Conservation (phyloP, 805 yeast species). For the Dipodascus albidus region DNA sequence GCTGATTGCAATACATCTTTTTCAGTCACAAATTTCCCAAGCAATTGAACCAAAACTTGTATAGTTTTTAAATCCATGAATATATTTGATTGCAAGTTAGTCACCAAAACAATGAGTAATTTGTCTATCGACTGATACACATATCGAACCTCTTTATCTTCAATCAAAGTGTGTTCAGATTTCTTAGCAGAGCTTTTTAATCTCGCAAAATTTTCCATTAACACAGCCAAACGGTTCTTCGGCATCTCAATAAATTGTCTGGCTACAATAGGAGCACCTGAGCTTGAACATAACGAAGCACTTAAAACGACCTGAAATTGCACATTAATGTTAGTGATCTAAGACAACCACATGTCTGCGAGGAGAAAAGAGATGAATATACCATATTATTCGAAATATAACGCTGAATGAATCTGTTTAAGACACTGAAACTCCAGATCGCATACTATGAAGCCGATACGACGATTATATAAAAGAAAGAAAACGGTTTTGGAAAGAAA, state of each 20-base stretch:
- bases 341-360: neutral
- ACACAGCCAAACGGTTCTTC: slow-evolving; percentile 74
- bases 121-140: slow-evolving; percentile 95
- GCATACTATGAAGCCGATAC: too few species aligned
- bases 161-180: slow-evolving; percentile 84
- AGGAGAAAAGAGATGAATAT: neutral
- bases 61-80: slow-evolving; percentile 90
- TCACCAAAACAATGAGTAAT: slow-evolving; percentile 77
- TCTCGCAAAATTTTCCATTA: slow-evolving; percentile 76
- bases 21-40: slow-evolving; percentile 56
- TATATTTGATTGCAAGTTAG: slow-evolving; percentile 84
- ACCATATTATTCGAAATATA: neutral
- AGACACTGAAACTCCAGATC: too few species aligned
- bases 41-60: slow-evolving; percentile 71
- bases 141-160: slow-evolving; percentile 82
- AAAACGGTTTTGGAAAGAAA: too few species aligned
- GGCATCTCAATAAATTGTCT: slow-evolving; percentile 83
- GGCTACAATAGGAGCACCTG: slow-evolving; percentile 84
- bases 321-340: neutral
- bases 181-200: slow-evolving; percentile 47
- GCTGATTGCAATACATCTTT: slow-evolving; percentile 73
- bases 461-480: too few species aligned
- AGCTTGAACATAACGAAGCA: slow-evolving; percentile 86
- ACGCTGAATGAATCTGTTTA: neutral
- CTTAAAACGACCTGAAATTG: slow-evolving; percentile 39